Conservation (phyloP, 2,329 filamentous ascomycete species). For the Epichloe sp. region DNA sequence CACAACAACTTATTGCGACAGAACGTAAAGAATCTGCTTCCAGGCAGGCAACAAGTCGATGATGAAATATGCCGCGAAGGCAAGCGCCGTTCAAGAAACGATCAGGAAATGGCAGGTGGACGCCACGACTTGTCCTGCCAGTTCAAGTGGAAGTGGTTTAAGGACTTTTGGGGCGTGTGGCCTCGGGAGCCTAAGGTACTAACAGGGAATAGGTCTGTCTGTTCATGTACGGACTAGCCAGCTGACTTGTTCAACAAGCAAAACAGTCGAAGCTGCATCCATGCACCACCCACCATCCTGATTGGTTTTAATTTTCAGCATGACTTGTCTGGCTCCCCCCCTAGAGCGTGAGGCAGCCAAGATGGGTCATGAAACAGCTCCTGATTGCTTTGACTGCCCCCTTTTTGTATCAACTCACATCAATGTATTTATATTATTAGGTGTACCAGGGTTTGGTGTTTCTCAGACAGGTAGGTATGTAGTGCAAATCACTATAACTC, state of each 20-base stretch:
- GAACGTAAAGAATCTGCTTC: conserved; percentile 24
- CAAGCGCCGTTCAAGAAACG: neutral
- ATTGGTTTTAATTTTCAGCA: neutral
- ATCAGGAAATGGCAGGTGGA: neutral
- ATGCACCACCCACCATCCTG: neutral
- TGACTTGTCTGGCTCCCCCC: neutral
- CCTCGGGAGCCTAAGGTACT: neutral
- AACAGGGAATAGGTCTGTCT: neutral
- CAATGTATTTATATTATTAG: too few relatives aligned
- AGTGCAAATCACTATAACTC: too few relatives aligned
- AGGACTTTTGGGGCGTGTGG: neutral
- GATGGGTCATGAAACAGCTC: neutral
- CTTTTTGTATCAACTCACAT: too few relatives aligned
- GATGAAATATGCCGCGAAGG: neutral
- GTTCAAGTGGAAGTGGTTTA: neutral
- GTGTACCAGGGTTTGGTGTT: too few relatives aligned
- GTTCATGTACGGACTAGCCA: neutral
- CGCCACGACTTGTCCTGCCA: neutral
- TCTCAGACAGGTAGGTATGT: too few relatives aligned
- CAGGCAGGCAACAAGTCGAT: conserved; percentile 20
- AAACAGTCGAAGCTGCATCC: neutral
- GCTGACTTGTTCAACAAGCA: neutral
- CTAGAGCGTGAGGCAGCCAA: neutral
- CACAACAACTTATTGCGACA: conserved; percentile 10
- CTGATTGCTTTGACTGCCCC: neutral